Percentiles rank a stretch among this genome's conserved stretches.
These are phyloP conservation scores for Candolleomyces eurysporus DNA, from an alignment of 768 basidiomycete genomes.

Conservation along the genomic window DNA sequence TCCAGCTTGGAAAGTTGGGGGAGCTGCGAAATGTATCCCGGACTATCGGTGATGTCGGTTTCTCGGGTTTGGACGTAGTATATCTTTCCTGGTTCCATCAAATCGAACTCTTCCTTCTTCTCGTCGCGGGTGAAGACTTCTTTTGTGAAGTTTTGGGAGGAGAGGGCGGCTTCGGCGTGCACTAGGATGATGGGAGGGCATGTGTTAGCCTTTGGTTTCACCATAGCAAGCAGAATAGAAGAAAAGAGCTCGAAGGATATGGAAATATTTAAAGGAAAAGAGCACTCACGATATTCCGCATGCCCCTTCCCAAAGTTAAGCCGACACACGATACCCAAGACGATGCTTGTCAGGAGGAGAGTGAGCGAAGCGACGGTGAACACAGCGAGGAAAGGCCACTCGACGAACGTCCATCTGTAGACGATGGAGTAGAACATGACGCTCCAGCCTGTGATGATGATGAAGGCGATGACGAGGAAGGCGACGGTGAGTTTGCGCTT, in stretches of 20 bases:
- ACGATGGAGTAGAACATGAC: conserved; percentile 47
- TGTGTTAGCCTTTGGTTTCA: conserved; percentile 4
- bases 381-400: conserved; percentile 50
- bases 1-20: too few relatives aligned
- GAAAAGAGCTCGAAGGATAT: not conserved
- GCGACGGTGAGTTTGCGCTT: conserved; percentile 28
- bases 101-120: conserved; percentile 6
- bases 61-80: conserved; percentile 7
- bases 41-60: not conserved
- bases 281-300: conserved; percentile 49
- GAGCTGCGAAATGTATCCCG: not conserved
- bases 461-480: conserved; percentile 42
- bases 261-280: not conserved
- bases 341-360: conserved; percentile 38
- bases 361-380: conserved; percentile 44
- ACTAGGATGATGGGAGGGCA: conserved; percentile 22
- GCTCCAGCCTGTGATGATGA: conserved; percentile 36
- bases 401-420: conserved; percentile 44
- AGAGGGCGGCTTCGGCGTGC: conserved; percentile 37
- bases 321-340: conserved; percentile 48
- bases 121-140: conserved; percentile 36
- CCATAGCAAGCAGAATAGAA: not conserved
- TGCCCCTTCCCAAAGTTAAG: conserved; percentile 55
- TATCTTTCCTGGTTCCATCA: not conserved
- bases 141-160: conserved; percentile 35